phyloP scores from a whole-genome alignment of 805 yeast genomes.

The Monosporozyma siamensis region DNA sequence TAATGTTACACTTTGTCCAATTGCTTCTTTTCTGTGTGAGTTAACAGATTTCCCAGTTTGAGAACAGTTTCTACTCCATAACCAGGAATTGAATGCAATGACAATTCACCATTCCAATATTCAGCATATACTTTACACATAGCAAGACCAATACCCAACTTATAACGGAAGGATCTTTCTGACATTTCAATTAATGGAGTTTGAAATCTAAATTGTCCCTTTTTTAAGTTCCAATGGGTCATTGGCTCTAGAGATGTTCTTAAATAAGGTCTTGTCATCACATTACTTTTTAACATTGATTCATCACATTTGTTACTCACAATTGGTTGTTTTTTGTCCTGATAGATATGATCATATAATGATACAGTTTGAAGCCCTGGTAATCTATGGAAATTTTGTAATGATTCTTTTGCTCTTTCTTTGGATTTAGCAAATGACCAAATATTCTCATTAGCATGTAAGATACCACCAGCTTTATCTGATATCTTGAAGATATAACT shows the following conservation, averaged over 20 bases:
- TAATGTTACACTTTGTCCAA: conserved; percentile 50
- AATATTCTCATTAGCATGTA: conserved; percentile 42
- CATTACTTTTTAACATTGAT: neutral
- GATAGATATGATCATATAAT: conserved; percentile 20
- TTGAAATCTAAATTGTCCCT: conserved; percentile 21
- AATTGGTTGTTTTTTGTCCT: neutral
- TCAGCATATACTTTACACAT: conserved; percentile 90
- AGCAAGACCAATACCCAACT: conserved; percentile 82
- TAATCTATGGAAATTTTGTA: conserved; percentile 56
- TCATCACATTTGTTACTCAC: conserved; percentile 1
- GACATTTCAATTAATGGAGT: conserved; percentile 54
- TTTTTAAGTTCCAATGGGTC: conserved; percentile 24
- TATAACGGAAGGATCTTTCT: conserved; percentile 62
- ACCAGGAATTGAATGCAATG: conserved; percentile 77
- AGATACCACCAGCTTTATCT: conserved; percentile 87
- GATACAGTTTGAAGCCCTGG: conserved; percentile 47
- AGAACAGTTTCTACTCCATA: conserved; percentile 86
- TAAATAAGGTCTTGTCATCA: conserved; percentile 15
- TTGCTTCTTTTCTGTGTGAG: conserved; percentile 50
- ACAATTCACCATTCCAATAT: conserved; percentile 90
- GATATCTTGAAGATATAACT: conserved; percentile 69
- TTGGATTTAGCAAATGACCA: conserved; percentile 86
- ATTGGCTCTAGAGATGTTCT: conserved; percentile 34
- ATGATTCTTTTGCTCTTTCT: conserved; percentile 45
- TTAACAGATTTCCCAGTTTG: conserved; percentile 70